These are phyloP conservation scores for Malania oleifera DNA, from an alignment of 164 flowering plant genomes.

Conservation along the genomic window DNA sequence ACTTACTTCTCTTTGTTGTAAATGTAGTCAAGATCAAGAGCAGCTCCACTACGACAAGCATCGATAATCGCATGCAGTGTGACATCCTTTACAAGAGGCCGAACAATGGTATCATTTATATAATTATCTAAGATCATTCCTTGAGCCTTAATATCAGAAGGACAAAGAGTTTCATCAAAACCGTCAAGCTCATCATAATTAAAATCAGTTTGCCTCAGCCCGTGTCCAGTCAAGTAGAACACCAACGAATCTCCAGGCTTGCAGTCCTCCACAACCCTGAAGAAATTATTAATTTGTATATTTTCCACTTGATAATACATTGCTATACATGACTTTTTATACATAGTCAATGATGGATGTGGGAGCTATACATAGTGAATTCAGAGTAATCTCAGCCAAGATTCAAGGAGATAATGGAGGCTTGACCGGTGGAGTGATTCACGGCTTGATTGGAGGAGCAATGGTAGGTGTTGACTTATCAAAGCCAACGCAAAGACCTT, in stretches of 20 bases:
- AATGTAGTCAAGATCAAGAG: conserved; percentile 38
- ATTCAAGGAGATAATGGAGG: too few relatives aligned
- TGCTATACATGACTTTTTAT: too few relatives aligned
- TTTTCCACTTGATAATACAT: too few relatives aligned
- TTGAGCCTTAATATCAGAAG: conserved; percentile 35
- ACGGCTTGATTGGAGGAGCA: too few relatives aligned
- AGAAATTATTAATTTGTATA: too few relatives aligned
- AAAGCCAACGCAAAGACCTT: conserved; percentile 41
- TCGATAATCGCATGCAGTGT: conserved; percentile 59
- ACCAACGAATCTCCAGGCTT: conserved; percentile 48
- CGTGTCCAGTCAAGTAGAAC: conserved; percentile 61
- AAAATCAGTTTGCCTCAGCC: conserved; percentile 34
- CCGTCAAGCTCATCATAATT: conserved; percentile 44
- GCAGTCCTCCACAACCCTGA: conserved; percentile 34
- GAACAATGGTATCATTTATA: conserved; percentile 35
- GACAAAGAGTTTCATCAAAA: conserved; percentile 47
- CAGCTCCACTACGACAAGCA: conserved; percentile 60
- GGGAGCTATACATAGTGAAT: too few relatives aligned
- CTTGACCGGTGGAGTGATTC: too few relatives aligned
- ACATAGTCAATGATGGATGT: too few relatives aligned
- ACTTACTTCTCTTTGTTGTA: conserved; percentile 31
- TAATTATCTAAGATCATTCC: conserved; percentile 50
- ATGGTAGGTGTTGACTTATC: too few relatives aligned
- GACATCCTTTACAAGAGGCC: conserved; percentile 41
- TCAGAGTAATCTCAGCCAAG: too few relatives aligned